Base-by-base conservation (phyloP, 129 eudicot species). In the Flaveria bidentis region DNA sequence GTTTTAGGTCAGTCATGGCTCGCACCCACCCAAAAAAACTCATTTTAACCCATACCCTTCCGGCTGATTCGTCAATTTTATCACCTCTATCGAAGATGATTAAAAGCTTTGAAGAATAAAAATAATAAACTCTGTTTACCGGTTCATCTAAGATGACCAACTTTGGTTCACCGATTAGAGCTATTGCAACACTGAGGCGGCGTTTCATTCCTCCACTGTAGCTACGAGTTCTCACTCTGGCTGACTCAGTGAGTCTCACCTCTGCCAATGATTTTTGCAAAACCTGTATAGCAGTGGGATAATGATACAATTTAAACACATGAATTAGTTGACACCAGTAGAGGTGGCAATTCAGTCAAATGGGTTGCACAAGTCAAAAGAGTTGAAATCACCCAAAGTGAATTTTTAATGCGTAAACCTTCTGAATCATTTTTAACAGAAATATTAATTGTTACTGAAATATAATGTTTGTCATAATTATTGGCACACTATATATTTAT, bases 121-220 rank as follows among this genome's bases (percentile, higher is more conserved):
- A 49, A 66, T 42, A 23, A 44, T 2, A 12, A 51, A 49, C 6
- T 72, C 44, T 45, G 33, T 86, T 53, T 74, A 95, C 99, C 82
- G 99, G 99, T 76, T 95, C 99, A 75, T 95, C 99, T 82, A 95
- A 71, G 78, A 95, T 89, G 77, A 95, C 88, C 81, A 95, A 64
- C 71, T 89, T 95, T 44, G 99, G 99, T 67, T 95, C 96, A 49
- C 99, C 99, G 75, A 95, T 86, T 41, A 95, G 91, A 55, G 99
- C 92, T 42, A 92, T 87, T 64, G 99, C 99, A 64, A 95, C 97
- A 86, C 97, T 95, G n/a, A 95, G 99, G 11, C 99, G 97, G 9
- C 99, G 92, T 77, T 81, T 95, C 99, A 95, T 95, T 78, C 99
- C 99, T 79, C 99, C 99, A 71, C 99, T 95, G 72, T 91, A 95